phyloP scores from a whole-genome alignment of 2,329 filamentous ascomycete species.

The Zalaria sp. region DNA sequence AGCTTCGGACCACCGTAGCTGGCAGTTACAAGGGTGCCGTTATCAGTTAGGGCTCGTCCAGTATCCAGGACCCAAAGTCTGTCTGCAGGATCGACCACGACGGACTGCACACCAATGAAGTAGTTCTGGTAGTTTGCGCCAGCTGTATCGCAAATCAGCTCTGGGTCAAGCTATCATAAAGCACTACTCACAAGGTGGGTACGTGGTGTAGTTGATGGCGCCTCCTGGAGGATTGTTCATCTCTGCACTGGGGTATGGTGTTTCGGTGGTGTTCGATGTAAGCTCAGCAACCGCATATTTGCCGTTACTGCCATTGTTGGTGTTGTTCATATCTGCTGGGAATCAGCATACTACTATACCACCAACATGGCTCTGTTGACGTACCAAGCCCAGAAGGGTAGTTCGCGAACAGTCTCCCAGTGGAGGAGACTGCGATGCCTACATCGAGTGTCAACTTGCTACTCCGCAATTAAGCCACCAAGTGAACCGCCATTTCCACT shows the following conservation, averaged over 20 bases:
- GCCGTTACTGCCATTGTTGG: constrained; percentile 23
- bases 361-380: neutral
- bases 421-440: constrained; percentile 37
- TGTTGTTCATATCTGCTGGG: constrained; percentile 28
- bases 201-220: constrained; percentile 36
- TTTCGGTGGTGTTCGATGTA: constrained; percentile 27
- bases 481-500: too few species aligned
- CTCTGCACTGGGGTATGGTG: constrained; percentile 26
- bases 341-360: constrained; percentile 19
- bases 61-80: constrained; percentile 41
- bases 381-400: constrained; percentile 23
- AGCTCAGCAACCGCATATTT: constrained; percentile 38
- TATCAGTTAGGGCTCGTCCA: constrained; percentile 27
- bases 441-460: constrained; percentile 1
- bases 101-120: constrained; percentile 37
- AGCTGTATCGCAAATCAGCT: constrained; percentile 2
- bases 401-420: constrained; percentile 37
- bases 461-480: neutral
- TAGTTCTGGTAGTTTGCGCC: constrained; percentile 34
- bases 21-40: constrained; percentile 30
- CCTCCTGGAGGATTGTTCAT: constrained; percentile 37
- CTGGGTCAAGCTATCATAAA: too few species aligned
- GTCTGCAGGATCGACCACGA: constrained; percentile 36
- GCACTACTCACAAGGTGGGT: constrained; percentile 18
- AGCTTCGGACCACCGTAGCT: constrained; percentile 37